Percentiles rank a stretch among this genome's conserved stretches.
Evolutionary conservation across 2,329 filamentous ascomycete genomes (phyloP).

Genomic region (Ustulina deusta): DNA sequence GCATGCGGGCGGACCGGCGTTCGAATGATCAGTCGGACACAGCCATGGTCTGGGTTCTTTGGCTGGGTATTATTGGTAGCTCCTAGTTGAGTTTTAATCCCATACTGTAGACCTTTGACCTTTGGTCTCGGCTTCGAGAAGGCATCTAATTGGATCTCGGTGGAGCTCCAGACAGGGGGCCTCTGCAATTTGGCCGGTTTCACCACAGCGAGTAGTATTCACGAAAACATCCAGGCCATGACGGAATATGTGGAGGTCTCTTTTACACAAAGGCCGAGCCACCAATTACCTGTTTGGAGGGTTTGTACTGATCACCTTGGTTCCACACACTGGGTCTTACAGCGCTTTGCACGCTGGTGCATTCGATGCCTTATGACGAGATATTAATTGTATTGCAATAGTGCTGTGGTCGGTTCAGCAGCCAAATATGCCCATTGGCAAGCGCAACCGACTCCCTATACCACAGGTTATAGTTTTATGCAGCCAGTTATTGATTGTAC

Average conservation of each 20-base stretch:
- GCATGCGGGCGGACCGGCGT: constrained; percentile 13
- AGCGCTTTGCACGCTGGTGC: not conserved
- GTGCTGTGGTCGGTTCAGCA: not conserved
- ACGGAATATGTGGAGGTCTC: not conserved
- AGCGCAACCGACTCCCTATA: not conserved
- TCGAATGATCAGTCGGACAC: constrained; percentile 14
- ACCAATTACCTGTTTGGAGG: not conserved
- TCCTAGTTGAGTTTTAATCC: not conserved
- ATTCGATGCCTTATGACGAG: not conserved
- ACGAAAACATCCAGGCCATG: constrained; percentile 9
- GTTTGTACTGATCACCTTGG: not conserved
- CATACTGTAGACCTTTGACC: not conserved
- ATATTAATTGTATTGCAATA: not conserved
- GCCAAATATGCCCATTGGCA: not conserved
- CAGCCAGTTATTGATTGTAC: constrained; percentile 13
- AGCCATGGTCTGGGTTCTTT: not conserved
- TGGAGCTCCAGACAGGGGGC: not conserved
- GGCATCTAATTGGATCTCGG: not conserved
- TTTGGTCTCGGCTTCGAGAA: not conserved
- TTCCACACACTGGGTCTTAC: not conserved
- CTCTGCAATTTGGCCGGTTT: not conserved
- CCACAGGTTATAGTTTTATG: constrained; percentile 15
- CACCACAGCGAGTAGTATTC: not conserved
- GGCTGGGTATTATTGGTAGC: not conserved
- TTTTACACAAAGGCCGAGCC: not conserved